Evolutionary conservation across 306 rosid species (phyloP), one percentile per base, ranked within the genome.

Genomic region (Trifolium dubium): DNA sequence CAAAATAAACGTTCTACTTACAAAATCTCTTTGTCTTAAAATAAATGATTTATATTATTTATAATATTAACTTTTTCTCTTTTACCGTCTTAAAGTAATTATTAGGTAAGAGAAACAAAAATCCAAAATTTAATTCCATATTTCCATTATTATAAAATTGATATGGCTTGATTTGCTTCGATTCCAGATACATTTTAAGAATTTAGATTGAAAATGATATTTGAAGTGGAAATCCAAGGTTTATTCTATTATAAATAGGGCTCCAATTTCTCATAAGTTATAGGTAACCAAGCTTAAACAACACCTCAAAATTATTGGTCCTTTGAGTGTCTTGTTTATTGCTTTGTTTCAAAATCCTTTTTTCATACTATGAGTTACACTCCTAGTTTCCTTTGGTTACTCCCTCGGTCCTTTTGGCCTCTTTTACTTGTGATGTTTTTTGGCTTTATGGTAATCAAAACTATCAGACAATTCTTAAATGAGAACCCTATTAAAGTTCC

Each of bases 301-400:
- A n/a, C n/a, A 11, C 9, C n/a, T 6, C 5, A 49, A n/a, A n/a
- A 1, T 5, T 49, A 49, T 49, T 49, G 18, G n/a, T 49, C 55
- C 23, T 23, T 23, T 55, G 2, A 19, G 10, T 34, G 39, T 3
- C 62, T 55, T 10, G 62, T n/a, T 18, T 54, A 54, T 19, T 54
- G 6, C 3, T 54, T 54, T 8, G 37, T 67, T 30, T 67, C 13
- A 67, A 66, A 44, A 28, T 19, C 19, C 11, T 23, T 32, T 32
- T 68, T 19, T 10, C 68, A 54, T 75, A 32, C 51, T 4, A 81
- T 77, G 73, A 60, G 5, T 14, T 3, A 35, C 8, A 0, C 11
- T 73, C 40, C 29, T 59, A 2, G n/a, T 13, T 44, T 29, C 50
- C 17, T 64, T 28, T 18, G 3, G 6, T 18, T 40, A 8, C 3